Percentiles rank a stretch among this genome's conserved stretches.
Evolutionary conservation across 495 filamentous ascomycete species (phyloP).

Genomic region (Amorphotheca resinae): DNA sequence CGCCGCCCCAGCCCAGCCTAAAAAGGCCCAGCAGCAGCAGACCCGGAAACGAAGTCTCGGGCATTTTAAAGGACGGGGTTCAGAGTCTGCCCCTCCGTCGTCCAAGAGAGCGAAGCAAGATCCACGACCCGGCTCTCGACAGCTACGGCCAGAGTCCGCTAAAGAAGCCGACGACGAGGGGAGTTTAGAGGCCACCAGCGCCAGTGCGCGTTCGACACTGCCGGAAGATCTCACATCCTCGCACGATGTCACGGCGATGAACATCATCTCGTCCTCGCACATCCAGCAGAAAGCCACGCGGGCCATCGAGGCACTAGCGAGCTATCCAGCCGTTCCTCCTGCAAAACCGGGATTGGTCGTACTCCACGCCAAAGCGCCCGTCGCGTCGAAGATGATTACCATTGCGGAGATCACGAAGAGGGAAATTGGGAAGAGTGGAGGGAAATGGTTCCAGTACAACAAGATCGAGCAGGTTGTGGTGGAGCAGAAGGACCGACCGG

Average conservation of each 20-base stretch:
- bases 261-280: conserved; percentile 41
- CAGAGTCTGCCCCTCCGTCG: background rate
- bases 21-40: no score
- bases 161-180: background rate
- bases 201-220: no score
- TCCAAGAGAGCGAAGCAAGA: background rate
- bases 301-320: conserved; percentile 28
- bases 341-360: conserved; percentile 26
- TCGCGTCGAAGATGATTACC: conserved; percentile 47
- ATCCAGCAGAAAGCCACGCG: conserved; percentile 41
- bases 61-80: no score
- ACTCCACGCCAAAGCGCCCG: conserved; percentile 38
- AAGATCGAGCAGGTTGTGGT: conserved; percentile 28
- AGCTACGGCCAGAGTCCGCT: no score
- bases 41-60: no score
- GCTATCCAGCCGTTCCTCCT: conserved; percentile 21
- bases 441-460: conserved; percentile 52
- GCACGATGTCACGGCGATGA: conserved; percentile 13
- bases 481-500: conserved; percentile 7
- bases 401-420: conserved; percentile 53
- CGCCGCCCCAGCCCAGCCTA: no score
- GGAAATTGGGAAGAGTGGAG: conserved; percentile 36
- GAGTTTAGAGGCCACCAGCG: background rate
- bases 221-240: conserved; percentile 5
- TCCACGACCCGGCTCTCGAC: no score